A percentile compares a stretch with the other conserved stretches of the same genome.
Evolutionary conservation across 2,329 filamentous ascomycete genomes (phyloP).

Genomic region (Ramichloridium luteum): DNA sequence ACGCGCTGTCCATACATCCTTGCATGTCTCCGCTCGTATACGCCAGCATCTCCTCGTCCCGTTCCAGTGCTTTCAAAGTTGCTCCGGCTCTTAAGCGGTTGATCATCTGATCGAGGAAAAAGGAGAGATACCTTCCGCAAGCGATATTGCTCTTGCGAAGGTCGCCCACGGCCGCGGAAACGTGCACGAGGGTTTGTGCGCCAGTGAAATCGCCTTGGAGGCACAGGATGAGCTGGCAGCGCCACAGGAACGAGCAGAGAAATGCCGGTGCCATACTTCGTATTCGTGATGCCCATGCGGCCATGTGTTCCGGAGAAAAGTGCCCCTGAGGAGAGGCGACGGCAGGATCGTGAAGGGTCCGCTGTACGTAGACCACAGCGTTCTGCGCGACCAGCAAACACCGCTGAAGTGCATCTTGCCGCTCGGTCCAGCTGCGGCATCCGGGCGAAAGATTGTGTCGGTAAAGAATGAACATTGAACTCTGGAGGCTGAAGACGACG

Average conservation of each 20-base stretch:
- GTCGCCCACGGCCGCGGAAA: slow-evolving; percentile 58
- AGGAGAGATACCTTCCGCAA: slow-evolving; percentile 69
- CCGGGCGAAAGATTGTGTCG: slow-evolving; percentile 73
- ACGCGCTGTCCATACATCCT: slow-evolving; percentile 60
- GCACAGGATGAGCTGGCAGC: slow-evolving; percentile 68
- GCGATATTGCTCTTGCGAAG: slow-evolving; percentile 59
- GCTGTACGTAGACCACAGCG: slow-evolving; percentile 62
- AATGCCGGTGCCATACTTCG: slow-evolving; percentile 59
- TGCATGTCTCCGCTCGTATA: slow-evolving; percentile 83
- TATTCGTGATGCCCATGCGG: slow-evolving; percentile 44
- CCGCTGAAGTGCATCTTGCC: slow-evolving; percentile 60
- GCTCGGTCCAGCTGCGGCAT: slow-evolving; percentile 48
- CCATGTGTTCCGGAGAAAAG: slow-evolving; percentile 22
- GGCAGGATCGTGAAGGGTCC: slow-evolving; percentile 41
- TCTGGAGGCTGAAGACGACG: slow-evolving; percentile 67
- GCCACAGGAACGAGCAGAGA: slow-evolving; percentile 74
- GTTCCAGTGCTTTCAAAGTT: slow-evolving; percentile 34
- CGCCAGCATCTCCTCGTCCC: slow-evolving; percentile 77
- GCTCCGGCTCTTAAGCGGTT: slow-evolving; percentile 39
- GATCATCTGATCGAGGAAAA: slow-evolving; percentile 61
- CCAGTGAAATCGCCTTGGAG: slow-evolving; percentile 60
- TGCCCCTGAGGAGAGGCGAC: slow-evolving; percentile 13
- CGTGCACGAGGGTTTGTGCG: slow-evolving; percentile 61
- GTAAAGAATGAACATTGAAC: slow-evolving; percentile 72
- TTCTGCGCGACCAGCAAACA: slow-evolving; percentile 66